Base-by-base conservation (phyloP, 2,329 filamentous ascomycete genomes). In the Pseudogymnoascus sp. region DNA sequence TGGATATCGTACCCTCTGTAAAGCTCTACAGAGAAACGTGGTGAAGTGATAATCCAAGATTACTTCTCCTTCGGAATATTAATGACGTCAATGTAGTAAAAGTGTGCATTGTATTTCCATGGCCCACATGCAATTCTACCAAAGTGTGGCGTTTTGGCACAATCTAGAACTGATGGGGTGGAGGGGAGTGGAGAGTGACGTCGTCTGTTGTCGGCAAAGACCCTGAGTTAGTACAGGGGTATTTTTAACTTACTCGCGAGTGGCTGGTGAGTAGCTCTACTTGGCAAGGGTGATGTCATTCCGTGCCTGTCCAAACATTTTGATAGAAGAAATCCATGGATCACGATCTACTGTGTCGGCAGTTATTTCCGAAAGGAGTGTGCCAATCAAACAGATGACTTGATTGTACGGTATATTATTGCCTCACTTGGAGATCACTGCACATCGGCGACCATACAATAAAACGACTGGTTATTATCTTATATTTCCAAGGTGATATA, bases 101-200 rank as follows among this genome's bases (percentile, higher is more conserved):
- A 33, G 29, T 55, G 29, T 15, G 29, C 48, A 35, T 55, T 55
- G 29, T 55, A 33, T 55, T 55, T 17, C 5, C 29, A 33, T 33
- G 29, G 15, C 48, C 48, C 29, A 55, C 29, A 55, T 7, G 21
- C 29, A 55, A 21, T 17, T 55, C 21, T 13, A 15, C 29, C 8
- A 33, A 55, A 55, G 44, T 55, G 48, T 55, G 48, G 48, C 48
- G 48, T 55, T 27, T 55, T 55, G 48, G 48, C 29, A 55, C 48
- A 55, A 17, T 33, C 29, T 33, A 55, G 48, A 55, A 33, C 29
- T 13, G 5, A 55, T 15, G 7, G 21, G 21, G 21, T 21, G 21
- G 21, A 21, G 21, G 21, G 15, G 29, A 55, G 27, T 33, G 6
- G 17, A 55, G 5, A 7, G 48, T 35, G 48, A 55, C 48, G 48